Conservation (phyloP, 148 eudicot genomes). For the Rhododendron henanense region DNA sequence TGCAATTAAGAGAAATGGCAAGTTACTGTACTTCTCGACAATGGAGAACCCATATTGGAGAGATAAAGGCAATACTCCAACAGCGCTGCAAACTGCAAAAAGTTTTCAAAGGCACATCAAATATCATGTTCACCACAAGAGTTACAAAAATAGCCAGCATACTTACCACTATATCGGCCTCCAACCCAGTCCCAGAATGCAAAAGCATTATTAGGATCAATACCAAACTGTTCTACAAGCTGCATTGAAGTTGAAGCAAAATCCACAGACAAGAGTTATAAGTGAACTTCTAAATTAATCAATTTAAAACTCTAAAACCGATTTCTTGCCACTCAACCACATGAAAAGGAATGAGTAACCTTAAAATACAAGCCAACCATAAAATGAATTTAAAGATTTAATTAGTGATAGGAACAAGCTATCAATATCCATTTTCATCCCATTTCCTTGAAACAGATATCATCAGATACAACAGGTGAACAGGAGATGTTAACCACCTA, state of each 20-base stretch:
- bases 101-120: constrained; percentile 4
- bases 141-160: neutral
- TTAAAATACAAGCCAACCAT: neutral
- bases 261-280: neutral
- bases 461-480: neutral
- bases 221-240: constrained; percentile 97
- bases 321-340: neutral
- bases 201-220: constrained; percentile 96
- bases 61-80: constrained; percentile 90
- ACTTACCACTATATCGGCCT: constrained; percentile 96
- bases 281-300: neutral
- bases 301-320: neutral
- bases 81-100: constrained; percentile 96
- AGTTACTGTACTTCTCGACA: constrained; percentile 73
- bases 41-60: constrained; percentile 90
- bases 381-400: neutral
- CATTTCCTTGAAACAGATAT: neutral
- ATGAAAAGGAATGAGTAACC: neutral
- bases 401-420: neutral
- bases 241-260: constrained; percentile 29
- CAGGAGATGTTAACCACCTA: neutral
- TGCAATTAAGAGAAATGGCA: constrained; percentile 13
- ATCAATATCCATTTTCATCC: neutral
- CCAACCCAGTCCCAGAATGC: constrained; percentile 99
- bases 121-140: constrained; percentile 3